These are phyloP conservation scores for Pachysandra terminalis DNA, from an alignment of 164 flowering plant species.

Conservation along the genomic window DNA sequence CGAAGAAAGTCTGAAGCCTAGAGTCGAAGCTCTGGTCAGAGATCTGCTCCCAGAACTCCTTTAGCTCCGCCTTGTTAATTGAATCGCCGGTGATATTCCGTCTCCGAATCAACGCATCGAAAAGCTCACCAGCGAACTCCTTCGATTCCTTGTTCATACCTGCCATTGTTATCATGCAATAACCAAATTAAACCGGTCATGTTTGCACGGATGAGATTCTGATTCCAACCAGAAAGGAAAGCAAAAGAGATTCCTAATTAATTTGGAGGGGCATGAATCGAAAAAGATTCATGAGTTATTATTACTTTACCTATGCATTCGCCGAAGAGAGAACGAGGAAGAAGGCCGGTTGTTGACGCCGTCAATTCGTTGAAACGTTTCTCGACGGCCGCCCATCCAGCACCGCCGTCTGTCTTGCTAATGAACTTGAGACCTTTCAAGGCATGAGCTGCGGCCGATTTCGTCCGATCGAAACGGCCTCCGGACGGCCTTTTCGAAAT, in stretches of 20 bases:
- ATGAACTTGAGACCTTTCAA: slow-evolving; percentile 85
- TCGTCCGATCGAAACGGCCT: slow-evolving; percentile 48
- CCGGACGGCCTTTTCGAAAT: slow-evolving; percentile 23
- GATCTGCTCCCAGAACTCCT: slow-evolving; percentile 65
- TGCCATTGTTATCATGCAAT: slow-evolving; percentile 6
- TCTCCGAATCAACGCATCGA: slow-evolving; percentile 48
- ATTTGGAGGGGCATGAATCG: no score
- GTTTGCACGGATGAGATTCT: no score
- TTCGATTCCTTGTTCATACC: slow-evolving; percentile 61
- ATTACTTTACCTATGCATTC: slow-evolving; percentile 62
- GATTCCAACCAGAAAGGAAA: no score
- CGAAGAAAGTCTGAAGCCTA: slow-evolving; percentile 65
- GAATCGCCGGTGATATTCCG: slow-evolving; percentile 33
- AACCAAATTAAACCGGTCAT: no score
- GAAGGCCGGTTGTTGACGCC: slow-evolving; percentile 32
- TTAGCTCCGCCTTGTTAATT: slow-evolving; percentile 36
- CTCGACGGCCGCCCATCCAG: slow-evolving; percentile 70
- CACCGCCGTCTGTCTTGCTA: slow-evolving; percentile 51
- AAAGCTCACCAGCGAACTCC: slow-evolving; percentile 55
- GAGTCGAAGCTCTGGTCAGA: slow-evolving; percentile 70
- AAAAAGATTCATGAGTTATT: no score
- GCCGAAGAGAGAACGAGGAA: slow-evolving; percentile 38
- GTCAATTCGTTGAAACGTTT: slow-evolving; percentile 37
- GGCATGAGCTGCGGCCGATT: slow-evolving; percentile 84
- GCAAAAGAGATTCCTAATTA: no score